Evolutionary conservation across 1,139 yeast genomes (phyloP).

Genomic region (Wickerhamiella pararugosa): DNA sequence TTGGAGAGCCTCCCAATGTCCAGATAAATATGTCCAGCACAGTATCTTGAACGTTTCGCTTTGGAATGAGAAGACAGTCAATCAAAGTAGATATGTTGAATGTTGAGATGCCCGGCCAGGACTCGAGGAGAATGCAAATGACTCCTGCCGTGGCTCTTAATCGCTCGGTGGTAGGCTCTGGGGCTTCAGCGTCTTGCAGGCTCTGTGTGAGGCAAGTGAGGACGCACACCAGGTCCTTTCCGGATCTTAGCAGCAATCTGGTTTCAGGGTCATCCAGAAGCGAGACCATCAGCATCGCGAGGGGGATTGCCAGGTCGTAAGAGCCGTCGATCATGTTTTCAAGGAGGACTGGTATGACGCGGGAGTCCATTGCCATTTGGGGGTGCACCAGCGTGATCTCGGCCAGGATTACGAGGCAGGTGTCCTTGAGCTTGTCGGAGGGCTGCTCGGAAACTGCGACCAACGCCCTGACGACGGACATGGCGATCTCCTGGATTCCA

Average conservation of each 20-base stretch:
- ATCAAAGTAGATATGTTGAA: constrained; percentile 45
- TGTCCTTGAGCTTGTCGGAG: constrained; percentile 40
- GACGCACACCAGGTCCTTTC: constrained; percentile 48
- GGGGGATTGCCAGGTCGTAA: constrained; percentile 38
- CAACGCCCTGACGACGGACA: constrained; percentile 57
- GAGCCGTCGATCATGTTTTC: constrained; percentile 50
- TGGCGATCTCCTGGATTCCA: constrained; percentile 42
- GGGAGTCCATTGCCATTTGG: constrained; percentile 41
- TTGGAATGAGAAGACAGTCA: constrained; percentile 45
- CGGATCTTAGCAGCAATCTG: constrained; percentile 42
- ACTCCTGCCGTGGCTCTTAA: constrained; percentile 50
- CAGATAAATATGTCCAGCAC: constrained; percentile 56
- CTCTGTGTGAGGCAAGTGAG: constrained; percentile 52
- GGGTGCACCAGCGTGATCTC: constrained; percentile 56
- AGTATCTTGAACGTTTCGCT: constrained; percentile 41
- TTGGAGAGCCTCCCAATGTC: constrained; percentile 3
- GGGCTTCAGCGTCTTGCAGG: constrained; percentile 20
- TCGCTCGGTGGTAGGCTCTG: constrained; percentile 32
- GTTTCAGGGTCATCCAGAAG: constrained; percentile 47
- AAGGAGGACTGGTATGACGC: constrained; percentile 48
- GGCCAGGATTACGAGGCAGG: constrained; percentile 54
- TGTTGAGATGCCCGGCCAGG: constrained; percentile 63
- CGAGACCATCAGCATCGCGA: constrained; percentile 42
- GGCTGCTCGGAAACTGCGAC: constrained; percentile 53
- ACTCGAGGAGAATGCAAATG: constrained; percentile 45